Evolutionary conservation across 768 basidiomycete genomes (phyloP).

Genomic region (Tricholomella constricta): DNA sequence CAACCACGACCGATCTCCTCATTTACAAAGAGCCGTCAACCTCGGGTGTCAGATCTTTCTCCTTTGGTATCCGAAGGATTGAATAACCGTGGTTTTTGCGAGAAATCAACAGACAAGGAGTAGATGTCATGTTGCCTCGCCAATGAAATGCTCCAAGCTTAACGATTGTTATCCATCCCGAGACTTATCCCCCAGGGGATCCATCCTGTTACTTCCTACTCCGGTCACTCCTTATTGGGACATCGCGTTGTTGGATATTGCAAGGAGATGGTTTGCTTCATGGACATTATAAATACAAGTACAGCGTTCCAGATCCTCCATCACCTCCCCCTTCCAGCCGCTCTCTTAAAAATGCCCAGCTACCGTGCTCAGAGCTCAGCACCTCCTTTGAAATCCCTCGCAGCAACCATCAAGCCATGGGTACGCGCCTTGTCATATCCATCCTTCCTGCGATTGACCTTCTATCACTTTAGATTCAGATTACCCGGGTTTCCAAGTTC

Average conservation of each 20-base stretch:
- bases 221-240: not conserved
- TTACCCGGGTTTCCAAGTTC: conserved; percentile 21
- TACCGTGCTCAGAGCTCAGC: conserved; percentile 9
- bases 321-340: not conserved
- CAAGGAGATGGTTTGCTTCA: not conserved
- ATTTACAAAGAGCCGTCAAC: no score
- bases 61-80: no score
- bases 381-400: conserved; percentile 7
- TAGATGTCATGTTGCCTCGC: not conserved
- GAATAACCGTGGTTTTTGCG: no score
- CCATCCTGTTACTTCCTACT: no score
- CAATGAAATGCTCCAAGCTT: not conserved
- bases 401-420: conserved; percentile 17
- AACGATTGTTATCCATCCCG: not conserved
- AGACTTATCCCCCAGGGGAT: no score
- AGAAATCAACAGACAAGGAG: not conserved
- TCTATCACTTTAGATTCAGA: not conserved
- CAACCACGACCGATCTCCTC: not conserved
- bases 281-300: not conserved
- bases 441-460: not conserved
- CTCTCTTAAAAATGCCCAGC: not conserved
- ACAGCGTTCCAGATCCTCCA: not conserved
- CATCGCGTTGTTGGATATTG: not conserved
- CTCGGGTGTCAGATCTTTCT: not conserved
- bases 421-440: not conserved